A percentile compares a stretch with the other conserved stretches of the same genome.
Conservation (phyloP, 169 alveolate genomes). For the Eimeria acervulina region DNA sequence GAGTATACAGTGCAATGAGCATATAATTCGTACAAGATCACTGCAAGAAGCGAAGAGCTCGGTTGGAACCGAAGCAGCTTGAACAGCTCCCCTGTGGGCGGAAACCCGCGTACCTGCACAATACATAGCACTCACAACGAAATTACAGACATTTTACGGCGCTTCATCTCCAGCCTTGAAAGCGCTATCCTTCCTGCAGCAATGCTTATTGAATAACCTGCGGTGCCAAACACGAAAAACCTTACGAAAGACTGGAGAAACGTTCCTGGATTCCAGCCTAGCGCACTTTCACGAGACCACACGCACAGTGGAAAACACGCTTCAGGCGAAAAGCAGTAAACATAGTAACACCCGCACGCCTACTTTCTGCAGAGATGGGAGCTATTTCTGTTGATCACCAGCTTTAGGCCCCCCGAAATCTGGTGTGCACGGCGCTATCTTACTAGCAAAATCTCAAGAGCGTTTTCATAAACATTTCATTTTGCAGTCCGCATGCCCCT, state of each 20-base stretch:
- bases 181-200: not conserved
- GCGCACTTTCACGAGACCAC: not conserved
- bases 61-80: slow-evolving; percentile 72
- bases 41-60: slow-evolving; percentile 73
- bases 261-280: slow-evolving; percentile 60
- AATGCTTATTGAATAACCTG: not conserved
- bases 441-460: slow-evolving; percentile 61
- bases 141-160: not conserved
- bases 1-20: not conserved
- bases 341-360: not conserved
- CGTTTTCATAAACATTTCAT: slow-evolving; percentile 13
- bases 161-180: not conserved
- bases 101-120: slow-evolving; percentile 69
- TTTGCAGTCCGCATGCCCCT: slow-evolving; percentile 70
- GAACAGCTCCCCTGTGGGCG: slow-evolving; percentile 56
- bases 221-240: not conserved
- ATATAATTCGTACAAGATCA: slow-evolving; percentile 19
- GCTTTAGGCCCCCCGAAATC: not conserved
- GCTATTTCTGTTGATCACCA: not conserved
- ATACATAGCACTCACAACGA: not conserved
- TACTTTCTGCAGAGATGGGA: not conserved
- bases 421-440: not conserved
- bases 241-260: slow-evolving; percentile 60
- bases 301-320: not conserved
- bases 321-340: not conserved